Evolutionary conservation across 139 green algal species (phyloP), one percentile per base, ranked within the genome.

Genomic region (Mesotaenium endlicherianum): DNA sequence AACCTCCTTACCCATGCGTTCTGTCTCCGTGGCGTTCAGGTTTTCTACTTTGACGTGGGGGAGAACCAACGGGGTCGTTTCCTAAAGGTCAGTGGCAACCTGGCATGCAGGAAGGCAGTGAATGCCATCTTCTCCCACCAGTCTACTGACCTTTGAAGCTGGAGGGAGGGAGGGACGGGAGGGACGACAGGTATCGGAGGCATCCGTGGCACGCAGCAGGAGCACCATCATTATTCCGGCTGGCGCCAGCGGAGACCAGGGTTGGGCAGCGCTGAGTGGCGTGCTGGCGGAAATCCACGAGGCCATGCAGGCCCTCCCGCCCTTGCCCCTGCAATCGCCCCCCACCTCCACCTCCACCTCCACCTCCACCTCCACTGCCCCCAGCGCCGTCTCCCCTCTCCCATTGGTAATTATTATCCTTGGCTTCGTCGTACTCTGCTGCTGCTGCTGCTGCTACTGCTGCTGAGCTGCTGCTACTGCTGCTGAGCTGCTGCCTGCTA

Each of bases 21-120:
- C 26, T 34, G 26, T 26, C 53, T 64, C 26, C 53, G 20, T 20
- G 26, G 20, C 20, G 26, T 64, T 20, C 69, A 85, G 78, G 78
- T 85, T 6, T 92, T 92, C 55, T 92, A 90, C 68, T 92, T 91
- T 74, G 89, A 90, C 20, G 81, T 89, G 39, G 89, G 89, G 16
- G 88, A 92, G 58, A 92, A 92, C 41, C 69, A 81, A 4, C 82
- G 89, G 20, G 89, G 89, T 0, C 75, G 80, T 5, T 92, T 92
- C 64, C 60, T 92, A n/a, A 83, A 91, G 41, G 82, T 80, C 45
- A 30, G n/a, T 60, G 2, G n/a, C n/a, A n/a, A n/a, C n/a, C n/a
- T n/a, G n/a, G n/a, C n/a, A n/a, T n/a, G n/a, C n/a, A n/a, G n/a
- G n/a, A n/a, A n/a, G n/a, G n/a, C n/a, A n/a, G n/a, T n/a, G n/a